A percentile compares a stretch with the other conserved stretches of the same genome.
phyloP scores from a whole-genome alignment of 1,139 yeast genomes.

The Sugiyamaella grinbergsii region DNA sequence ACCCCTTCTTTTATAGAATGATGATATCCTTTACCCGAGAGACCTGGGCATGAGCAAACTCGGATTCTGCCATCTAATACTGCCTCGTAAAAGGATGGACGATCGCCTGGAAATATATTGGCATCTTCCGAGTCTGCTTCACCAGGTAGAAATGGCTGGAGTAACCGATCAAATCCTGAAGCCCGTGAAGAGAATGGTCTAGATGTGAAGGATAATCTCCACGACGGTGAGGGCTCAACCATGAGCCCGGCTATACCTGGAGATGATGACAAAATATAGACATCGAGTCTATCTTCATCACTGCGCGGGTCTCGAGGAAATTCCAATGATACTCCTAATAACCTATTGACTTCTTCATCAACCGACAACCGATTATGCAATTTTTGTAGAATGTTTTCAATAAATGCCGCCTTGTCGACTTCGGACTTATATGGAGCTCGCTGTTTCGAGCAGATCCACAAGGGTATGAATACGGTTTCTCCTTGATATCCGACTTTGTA shows the following conservation, averaged over 20 bases:
- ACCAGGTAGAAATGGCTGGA: constrained; percentile 31
- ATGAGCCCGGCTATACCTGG: constrained; percentile 33
- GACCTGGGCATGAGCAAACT: constrained; percentile 13
- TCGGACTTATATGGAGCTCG: constrained; percentile 30
- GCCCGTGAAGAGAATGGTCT: constrained; percentile 28
- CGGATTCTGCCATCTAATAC: constrained; percentile 30
- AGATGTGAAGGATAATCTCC: constrained; percentile 26
- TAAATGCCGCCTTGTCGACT: constrained; percentile 26
- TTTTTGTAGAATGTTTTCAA: constrained; percentile 24
- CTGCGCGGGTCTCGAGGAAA: constrained; percentile 19
- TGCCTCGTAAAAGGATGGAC: constrained; percentile 27
- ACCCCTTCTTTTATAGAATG: constrained; percentile 19
- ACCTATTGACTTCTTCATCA: constrained; percentile 30
- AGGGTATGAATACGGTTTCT: constrained; percentile 32
- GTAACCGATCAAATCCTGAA: constrained; percentile 28
- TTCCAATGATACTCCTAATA: constrained; percentile 29
- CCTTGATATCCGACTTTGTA: constrained; percentile 29
- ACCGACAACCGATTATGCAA: constrained; percentile 31
- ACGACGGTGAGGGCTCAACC: constrained; percentile 25
- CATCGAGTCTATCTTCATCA: constrained; percentile 22
- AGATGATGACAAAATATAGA: constrained; percentile 29
- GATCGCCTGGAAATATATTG: constrained; percentile 20
- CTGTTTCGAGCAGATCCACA: constrained; percentile 29
- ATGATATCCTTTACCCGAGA: constrained; percentile 14
- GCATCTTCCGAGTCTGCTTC: constrained; percentile 31